A percentile compares a stretch with the other conserved stretches of the same genome.
phyloP scores from a whole-genome alignment of 345 rosid genomes.

The Raphanus sativus region DNA sequence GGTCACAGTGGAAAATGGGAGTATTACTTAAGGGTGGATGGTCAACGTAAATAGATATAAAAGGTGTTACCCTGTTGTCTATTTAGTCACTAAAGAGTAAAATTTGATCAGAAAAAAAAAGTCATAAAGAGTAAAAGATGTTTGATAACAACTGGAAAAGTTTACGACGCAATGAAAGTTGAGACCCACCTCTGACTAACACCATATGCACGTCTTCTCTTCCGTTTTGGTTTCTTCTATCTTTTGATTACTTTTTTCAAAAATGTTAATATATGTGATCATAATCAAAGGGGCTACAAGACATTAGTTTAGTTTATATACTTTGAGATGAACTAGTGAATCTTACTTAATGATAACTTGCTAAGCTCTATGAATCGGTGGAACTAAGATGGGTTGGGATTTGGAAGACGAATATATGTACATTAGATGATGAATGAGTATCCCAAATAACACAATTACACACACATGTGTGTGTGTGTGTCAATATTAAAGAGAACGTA shows the following conservation, averaged over 20 bases:
- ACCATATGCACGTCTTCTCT: conserved; percentile 12
- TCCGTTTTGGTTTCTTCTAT: neutral
- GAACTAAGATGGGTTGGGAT: neutral
- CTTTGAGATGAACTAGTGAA: neutral
- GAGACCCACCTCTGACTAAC: conserved; percentile 25
- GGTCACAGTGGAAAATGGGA: conserved; percentile 7
- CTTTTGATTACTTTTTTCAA: neutral
- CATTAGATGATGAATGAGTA: conserved; percentile 12
- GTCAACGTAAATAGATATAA: conserved; percentile 40
- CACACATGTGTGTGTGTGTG: conserved; percentile 14
- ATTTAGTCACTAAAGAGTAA: conserved; percentile 19
- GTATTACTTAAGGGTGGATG: conserved; percentile 19
- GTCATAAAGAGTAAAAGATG: conserved; percentile 26
- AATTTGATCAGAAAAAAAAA: neutral
- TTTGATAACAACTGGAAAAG: conserved; percentile 18
- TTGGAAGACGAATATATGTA: conserved; percentile 5
- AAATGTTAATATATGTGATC: neutral
- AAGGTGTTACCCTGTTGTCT: conserved; percentile 33
- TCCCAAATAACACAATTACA: conserved; percentile 1
- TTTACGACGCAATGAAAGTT: conserved; percentile 9
- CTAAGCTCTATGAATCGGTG: neutral
- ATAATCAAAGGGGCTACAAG: neutral
- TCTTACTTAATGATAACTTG: neutral
- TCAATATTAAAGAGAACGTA: conserved; percentile 20
- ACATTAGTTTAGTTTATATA: neutral